A percentile compares a stretch with the other conserved stretches of the same genome.
These are phyloP conservation scores for Paramecium tetraurelia DNA, from an alignment of 73 alveolate species.

Conservation along the genomic window DNA sequence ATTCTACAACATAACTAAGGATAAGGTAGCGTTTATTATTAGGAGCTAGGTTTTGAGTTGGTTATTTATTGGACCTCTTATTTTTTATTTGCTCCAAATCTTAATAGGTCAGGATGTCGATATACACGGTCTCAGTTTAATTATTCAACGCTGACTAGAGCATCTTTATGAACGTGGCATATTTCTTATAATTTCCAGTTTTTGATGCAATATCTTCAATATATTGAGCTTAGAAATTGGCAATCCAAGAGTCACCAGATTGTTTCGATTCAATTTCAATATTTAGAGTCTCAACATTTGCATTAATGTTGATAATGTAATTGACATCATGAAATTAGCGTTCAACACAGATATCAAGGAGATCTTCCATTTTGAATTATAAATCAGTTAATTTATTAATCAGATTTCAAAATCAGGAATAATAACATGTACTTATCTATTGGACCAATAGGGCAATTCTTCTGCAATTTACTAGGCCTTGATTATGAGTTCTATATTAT, in stretches of 20 bases:
- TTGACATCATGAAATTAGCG: not conserved
- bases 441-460: not conserved
- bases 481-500: not conserved
- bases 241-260: constrained; percentile 24
- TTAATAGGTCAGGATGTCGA: constrained; percentile 71
- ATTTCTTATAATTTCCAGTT: constrained; percentile 70
- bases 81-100: constrained; percentile 72
- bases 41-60: not conserved
- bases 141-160: constrained; percentile 64
- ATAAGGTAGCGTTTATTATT: constrained; percentile 67
- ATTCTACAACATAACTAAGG: constrained; percentile 66
- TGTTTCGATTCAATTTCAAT: not conserved
- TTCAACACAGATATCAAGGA: not conserved
- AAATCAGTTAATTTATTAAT: not conserved
- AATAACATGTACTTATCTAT: not conserved
- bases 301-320: not conserved
- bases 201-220: constrained; percentile 76
- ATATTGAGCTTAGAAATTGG: constrained; percentile 52
- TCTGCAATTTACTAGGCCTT: not conserved
- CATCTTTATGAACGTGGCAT: constrained; percentile 68
- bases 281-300: not conserved
- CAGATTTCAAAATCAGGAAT: not conserved
- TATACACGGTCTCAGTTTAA: constrained; percentile 62
- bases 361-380: not conserved
- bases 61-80: not conserved